Evolutionary conservation across 176 grass and related monocot genomes (phyloP).

Genomic region (Ensete ventricosum): DNA sequence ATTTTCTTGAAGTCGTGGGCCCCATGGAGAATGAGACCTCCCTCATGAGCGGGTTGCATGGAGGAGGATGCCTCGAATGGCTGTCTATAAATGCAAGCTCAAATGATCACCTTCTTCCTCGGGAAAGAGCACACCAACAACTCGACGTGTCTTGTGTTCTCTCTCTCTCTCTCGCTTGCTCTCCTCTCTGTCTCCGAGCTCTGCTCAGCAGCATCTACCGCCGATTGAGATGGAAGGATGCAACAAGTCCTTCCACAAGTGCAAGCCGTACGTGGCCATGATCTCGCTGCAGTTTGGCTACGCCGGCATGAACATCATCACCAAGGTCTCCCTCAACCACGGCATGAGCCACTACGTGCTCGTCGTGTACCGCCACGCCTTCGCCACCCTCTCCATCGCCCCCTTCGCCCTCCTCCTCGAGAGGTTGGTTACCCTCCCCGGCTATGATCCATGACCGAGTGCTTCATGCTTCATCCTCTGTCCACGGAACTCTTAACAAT

Average conservation of each 20-base stretch:
- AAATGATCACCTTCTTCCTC: background rate
- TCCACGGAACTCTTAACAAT: too few species aligned
- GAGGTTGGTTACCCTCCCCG: constrained; percentile 18
- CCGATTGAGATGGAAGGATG: constrained; percentile 15
- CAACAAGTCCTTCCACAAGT: constrained; percentile 51
- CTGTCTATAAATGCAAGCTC: constrained; percentile 2
- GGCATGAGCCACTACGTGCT: constrained; percentile 99
- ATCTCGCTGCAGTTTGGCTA: constrained; percentile 97
- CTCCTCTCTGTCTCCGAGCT: background rate
- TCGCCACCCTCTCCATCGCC: constrained; percentile 94
- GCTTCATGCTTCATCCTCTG: background rate
- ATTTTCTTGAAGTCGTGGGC: too few species aligned
- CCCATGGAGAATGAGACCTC: too few species aligned
- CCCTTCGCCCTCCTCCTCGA: constrained; percentile 90
- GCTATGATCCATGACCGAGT: background rate
- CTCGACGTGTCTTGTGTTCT: background rate
- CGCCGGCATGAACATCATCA: constrained; percentile 98
- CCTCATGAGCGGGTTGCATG: background rate
- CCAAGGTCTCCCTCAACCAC: constrained; percentile 96
- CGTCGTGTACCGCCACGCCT: constrained; percentile 95
- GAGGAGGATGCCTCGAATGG: background rate
- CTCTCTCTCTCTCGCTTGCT: background rate
- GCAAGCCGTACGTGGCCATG: constrained; percentile 95
- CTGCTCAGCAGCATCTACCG: background rate
- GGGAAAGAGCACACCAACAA: background rate